phyloP scores from a whole-genome alignment of 225 moss, liverwort and hornwort species.

The Pseudoscleropodium purum region DNA sequence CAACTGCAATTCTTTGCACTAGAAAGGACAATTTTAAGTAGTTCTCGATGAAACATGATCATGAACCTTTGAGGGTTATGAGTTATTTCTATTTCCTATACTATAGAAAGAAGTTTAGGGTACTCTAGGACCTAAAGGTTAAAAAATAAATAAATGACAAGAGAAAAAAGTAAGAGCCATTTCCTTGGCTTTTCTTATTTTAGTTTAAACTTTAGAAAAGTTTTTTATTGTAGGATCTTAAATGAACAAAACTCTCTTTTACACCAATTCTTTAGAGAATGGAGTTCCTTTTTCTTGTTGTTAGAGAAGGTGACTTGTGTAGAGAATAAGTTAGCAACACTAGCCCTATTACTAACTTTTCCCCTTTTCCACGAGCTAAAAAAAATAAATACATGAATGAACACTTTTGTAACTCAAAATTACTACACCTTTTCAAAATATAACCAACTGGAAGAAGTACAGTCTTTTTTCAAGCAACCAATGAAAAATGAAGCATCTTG shows the following conservation, averaged over 20 bases:
- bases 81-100: rapidly evolving
- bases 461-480: background rate
- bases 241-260: background rate
- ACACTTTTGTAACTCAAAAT: background rate
- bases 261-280: rapidly evolving
- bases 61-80: background rate
- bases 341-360: too few relatives aligned
- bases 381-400: background rate
- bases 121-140: background rate
- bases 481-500: background rate
- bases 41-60: background rate
- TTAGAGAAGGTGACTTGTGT: rapidly evolving
- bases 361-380: background rate
- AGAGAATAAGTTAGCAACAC: background rate
- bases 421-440: background rate
- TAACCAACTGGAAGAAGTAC: background rate
- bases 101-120: rapidly evolving
- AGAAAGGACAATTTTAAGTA: background rate
- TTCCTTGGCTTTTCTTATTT: background rate
- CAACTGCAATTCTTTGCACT: background rate
- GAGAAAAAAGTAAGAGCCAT: rapidly evolving
- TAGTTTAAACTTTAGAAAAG: background rate
- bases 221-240: rapidly evolving
- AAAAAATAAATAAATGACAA: background rate
- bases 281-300: background rate